Conservation (phyloP, 805 yeast genomes). For the Zygoascus biomembranicola region DNA sequence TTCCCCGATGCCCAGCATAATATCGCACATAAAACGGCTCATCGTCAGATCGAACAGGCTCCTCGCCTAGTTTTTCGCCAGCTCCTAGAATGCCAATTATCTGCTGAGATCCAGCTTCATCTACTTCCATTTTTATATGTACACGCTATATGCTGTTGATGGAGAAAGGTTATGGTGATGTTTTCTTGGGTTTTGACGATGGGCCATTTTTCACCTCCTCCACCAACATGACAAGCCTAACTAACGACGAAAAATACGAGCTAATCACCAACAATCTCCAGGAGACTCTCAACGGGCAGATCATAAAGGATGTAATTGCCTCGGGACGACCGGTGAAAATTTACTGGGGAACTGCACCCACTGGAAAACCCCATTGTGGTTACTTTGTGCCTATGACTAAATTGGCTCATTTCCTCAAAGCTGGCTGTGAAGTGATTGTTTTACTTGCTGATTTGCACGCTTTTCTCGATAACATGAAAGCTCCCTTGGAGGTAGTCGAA, state of each 20-base stretch:
- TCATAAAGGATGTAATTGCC: constrained; percentile 75
- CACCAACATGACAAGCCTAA: constrained; percentile 1
- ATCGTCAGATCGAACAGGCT: not conserved
- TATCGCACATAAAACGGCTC: constrained; percentile 34
- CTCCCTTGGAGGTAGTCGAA: constrained; percentile 84
- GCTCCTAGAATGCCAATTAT: not conserved
- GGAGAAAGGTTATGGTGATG: not conserved
- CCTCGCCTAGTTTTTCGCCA: not conserved
- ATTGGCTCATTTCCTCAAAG: constrained; percentile 86
- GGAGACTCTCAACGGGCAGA: constrained; percentile 83
- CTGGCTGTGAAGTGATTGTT: constrained; percentile 92
- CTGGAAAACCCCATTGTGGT: constrained; percentile 98
- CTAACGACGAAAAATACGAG: constrained; percentile 34
- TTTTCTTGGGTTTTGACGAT: not conserved
- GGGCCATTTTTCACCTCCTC: not conserved
- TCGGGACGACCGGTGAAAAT: constrained; percentile 73
- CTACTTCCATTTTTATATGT: not conserved
- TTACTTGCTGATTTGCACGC: constrained; percentile 95
- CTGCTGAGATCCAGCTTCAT: not conserved
- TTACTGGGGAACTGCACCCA: constrained; percentile 99
- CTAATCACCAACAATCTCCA: constrained; percentile 81
- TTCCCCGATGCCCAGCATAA: constrained; percentile 38
- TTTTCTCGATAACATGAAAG: constrained; percentile 96
- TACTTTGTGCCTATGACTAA: constrained; percentile 98
- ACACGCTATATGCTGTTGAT: not conserved